Evolutionary conservation across 495 filamentous ascomycete species (phyloP), one percentile per base, ranked within the genome.

Genomic region (Bathelium albidoporum): DNA sequence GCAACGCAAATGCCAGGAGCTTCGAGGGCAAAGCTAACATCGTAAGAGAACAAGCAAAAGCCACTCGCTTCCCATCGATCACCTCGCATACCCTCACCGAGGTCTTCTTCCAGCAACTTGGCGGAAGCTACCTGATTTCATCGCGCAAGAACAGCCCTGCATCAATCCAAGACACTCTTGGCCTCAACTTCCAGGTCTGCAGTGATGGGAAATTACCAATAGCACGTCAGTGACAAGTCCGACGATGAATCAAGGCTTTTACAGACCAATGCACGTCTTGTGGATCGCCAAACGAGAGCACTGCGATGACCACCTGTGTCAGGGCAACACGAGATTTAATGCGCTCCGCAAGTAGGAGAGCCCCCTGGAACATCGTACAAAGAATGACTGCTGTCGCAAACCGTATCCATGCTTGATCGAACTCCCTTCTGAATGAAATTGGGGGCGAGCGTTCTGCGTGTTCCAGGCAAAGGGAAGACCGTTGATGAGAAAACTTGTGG

Each of bases 291-390:
- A 68, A 59, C 3, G 66, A 68, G 1, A 68, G 24, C 24, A 59
- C 66, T 3, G 66, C 62, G 24, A 68, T 65, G n/a, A 62, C 66
- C 18, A 68, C 63, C 55, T 68, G 66, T 18, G 63, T 59, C 49
- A 68, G 60, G 32, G 65, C 65, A 2, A 63, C 61, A 26, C 59
- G 58, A 16, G 44, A 26, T 45, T 63, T 45, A 12, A 63, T 45
- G 22, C 61, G 34, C 26, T 43, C 43, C 61, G 59, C 59, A n/a
- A 63, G 9, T 10, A 24, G 2, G 7, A 59, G 22, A 1, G 61
- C 61, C 5, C 32, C 49, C 49, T 28, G 43, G 49, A 63, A 63
- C 22, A 49, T 14, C 5, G 43, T 49, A 49, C 5, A 9, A 18
- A 49, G 43, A 18, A 49, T 3, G n/a, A 49, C 20, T 14, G 43